Conservation (phyloP, 768 basidiomycete genomes). For the Ramaria sp. region DNA sequence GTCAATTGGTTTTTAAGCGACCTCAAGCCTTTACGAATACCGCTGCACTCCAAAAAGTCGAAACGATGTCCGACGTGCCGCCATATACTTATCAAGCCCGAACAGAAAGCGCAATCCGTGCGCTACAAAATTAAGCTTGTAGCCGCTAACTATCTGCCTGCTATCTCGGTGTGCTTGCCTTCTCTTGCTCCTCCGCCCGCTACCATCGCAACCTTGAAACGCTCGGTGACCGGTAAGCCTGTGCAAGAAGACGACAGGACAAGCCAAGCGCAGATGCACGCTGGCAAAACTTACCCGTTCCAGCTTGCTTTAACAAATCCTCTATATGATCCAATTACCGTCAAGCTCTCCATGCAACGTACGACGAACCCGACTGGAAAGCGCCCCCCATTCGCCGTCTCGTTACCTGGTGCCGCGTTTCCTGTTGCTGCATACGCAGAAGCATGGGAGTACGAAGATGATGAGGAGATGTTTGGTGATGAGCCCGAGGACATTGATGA, state of each 20-base stretch:
- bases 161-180: conserved; percentile 64
- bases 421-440: conserved; percentile 86
- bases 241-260: conserved; percentile 8
- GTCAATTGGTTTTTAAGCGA: conserved; percentile 23
- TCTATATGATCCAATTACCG: conserved; percentile 89
- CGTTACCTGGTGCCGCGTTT: conserved; percentile 69
- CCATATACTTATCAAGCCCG: conserved; percentile 96
- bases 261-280: conserved; percentile 34
- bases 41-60: conserved; percentile 85
- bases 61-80: conserved; percentile 92
- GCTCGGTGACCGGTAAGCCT: conserved; percentile 27
- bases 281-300: conserved; percentile 78
- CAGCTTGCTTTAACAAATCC: conserved; percentile 91
- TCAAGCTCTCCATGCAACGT: conserved; percentile 73
- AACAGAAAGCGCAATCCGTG: conserved; percentile 90
- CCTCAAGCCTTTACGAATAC: conserved; percentile 80
- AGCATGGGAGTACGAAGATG: conserved; percentile 97
- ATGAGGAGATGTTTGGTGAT: conserved; percentile 66
- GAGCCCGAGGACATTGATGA: conserved; percentile 34
- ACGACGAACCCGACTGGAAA: conserved; percentile 32
- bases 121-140: conserved; percentile 97
- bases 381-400: conserved; percentile 68
- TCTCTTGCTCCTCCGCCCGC: conserved; percentile 29
- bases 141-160: conserved; percentile 88
- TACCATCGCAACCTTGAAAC: conserved; percentile 27